Evolutionary conservation across 129 eudicot genomes (phyloP).

Genomic region (Flaveria brownii): DNA sequence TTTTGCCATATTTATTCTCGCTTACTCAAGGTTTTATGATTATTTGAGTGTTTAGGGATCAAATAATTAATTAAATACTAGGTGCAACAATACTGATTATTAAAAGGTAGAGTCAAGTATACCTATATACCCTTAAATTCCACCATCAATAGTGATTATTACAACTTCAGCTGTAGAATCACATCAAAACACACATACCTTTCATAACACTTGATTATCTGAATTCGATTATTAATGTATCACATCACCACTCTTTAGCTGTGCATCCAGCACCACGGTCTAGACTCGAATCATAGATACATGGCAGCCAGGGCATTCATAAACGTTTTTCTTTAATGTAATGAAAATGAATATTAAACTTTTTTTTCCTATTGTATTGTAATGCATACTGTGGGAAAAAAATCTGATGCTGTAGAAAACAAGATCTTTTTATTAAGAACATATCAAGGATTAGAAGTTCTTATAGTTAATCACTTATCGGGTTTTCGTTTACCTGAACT

Average conservation of each 20-base stretch:
- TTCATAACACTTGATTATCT: neutral
- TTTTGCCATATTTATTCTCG: neutral
- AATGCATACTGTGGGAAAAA: neutral
- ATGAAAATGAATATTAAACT: neutral
- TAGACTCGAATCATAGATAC: neutral
- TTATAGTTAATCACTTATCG: conserved; percentile 3
- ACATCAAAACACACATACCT: neutral
- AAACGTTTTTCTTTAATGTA: neutral
- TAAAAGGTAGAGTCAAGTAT: neutral
- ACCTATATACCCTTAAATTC: neutral
- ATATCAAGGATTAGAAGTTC: neutral
- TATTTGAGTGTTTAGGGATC: neutral
- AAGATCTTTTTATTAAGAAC: neutral
- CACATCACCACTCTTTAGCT: neutral
- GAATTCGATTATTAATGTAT: conserved; percentile 3
- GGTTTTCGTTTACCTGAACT: conserved; percentile 8
- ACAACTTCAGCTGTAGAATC: neutral
- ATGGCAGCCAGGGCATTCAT: neutral
- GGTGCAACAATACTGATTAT: conserved; percentile 1
- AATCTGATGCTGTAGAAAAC: neutral
- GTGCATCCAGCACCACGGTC: neutral
- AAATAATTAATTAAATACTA: neutral
- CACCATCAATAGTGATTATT: neutral
- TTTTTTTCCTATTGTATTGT: neutral
- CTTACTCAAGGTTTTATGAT: neutral